A percentile compares a stretch with the other conserved stretches of the same genome.
Conservation (phyloP, 2,329 filamentous ascomycete genomes). For the Alternaria solani region DNA sequence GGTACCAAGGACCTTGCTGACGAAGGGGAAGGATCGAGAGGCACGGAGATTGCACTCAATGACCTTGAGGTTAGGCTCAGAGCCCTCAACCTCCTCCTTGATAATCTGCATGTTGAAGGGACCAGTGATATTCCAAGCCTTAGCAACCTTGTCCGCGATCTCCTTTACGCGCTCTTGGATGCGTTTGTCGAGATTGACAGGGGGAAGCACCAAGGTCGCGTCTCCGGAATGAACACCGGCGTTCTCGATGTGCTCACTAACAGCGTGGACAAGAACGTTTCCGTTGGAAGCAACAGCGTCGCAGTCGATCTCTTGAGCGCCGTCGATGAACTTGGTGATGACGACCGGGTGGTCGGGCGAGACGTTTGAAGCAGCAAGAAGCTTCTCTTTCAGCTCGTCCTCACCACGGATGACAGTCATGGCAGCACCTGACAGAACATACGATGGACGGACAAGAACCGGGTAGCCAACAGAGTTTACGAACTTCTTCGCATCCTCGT, state of each 20-base stretch:
- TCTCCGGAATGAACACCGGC: constrained; percentile 98
- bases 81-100: constrained; percentile 82
- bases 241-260: constrained; percentile 95
- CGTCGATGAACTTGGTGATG: constrained; percentile 98
- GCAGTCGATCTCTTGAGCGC: constrained; percentile 94
- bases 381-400: constrained; percentile 92
- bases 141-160: constrained; percentile 94
- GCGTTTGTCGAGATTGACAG: constrained; percentile 76
- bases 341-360: constrained; percentile 97
- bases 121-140: constrained; percentile 96
- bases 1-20: constrained; percentile 92
- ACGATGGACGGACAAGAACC: constrained; percentile 91
- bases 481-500: constrained; percentile 85
- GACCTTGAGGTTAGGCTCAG: constrained; percentile 83
- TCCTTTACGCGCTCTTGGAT: constrained; percentile 90
- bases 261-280: constrained; percentile 86
- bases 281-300: constrained; percentile 90
- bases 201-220: constrained; percentile 91
- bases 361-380: constrained; percentile 86
- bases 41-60: constrained; percentile 98
- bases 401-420: constrained; percentile 96
- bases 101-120: constrained; percentile 99
- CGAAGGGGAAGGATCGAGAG: constrained; percentile 97
- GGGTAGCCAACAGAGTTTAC: constrained; percentile 88
- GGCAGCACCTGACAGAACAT: constrained; percentile 95